Conservation (phyloP, 2,329 filamentous ascomycete species). For the Sarocladiaceae sp. region DNA sequence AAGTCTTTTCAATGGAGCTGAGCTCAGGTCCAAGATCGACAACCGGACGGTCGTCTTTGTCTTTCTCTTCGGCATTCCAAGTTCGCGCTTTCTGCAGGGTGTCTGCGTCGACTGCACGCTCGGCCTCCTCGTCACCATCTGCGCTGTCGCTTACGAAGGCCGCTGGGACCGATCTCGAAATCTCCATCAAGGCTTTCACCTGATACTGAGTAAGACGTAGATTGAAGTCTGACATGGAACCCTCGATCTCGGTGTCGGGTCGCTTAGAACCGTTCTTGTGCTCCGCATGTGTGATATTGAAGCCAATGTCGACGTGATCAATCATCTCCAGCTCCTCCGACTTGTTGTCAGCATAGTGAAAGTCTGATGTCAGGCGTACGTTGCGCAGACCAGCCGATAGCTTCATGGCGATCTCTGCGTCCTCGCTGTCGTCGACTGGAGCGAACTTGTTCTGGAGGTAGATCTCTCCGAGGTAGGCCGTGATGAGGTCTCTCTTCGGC, state of each 20-base stretch:
- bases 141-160: conserved; percentile 69
- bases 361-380: conserved; percentile 81
- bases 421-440: conserved; percentile 69
- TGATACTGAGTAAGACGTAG: conserved; percentile 85
- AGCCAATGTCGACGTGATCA: conserved; percentile 90
- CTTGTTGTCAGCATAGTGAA: conserved; percentile 67
- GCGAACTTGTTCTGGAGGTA: conserved; percentile 93
- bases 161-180: conserved; percentile 80
- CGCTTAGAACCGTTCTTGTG: conserved; percentile 70
- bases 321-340: conserved; percentile 92
- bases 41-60: conserved; percentile 31
- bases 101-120: conserved; percentile 62
- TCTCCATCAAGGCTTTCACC: conserved; percentile 78
- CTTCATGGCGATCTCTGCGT: conserved; percentile 76
- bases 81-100: conserved; percentile 44
- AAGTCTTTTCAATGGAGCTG: conserved; percentile 60
- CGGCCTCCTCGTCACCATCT: conserved; percentile 65
- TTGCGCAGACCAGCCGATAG: conserved; percentile 88
- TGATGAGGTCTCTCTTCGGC: conserved; percentile 73
- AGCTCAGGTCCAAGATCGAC: conserved; percentile 65
- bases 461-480: conserved; percentile 92
- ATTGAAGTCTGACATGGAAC: conserved; percentile 89
- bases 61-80: conserved; percentile 23
- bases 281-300: conserved; percentile 87
- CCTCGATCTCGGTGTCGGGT: conserved; percentile 87